Evolutionary conservation across 345 rosid species (phyloP).

Genomic region (Clarkia xantiana): DNA sequence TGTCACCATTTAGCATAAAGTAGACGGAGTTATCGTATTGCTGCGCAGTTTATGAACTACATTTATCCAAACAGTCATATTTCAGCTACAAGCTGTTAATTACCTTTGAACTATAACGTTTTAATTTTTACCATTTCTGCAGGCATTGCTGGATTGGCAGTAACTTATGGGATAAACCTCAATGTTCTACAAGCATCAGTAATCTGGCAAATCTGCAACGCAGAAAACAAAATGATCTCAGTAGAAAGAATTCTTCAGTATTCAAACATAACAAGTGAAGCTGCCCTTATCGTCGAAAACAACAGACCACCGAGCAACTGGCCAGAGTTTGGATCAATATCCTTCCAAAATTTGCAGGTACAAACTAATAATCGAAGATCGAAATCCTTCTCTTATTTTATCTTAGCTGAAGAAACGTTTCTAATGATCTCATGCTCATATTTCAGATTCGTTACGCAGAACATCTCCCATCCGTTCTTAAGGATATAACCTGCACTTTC

Average conservation of each 20-base stretch:
- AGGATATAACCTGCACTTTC: conserved; percentile 60
- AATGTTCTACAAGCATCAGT: conserved; percentile 76
- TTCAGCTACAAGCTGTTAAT: too few species aligned
- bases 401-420: too few species aligned
- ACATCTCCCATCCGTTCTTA: conserved; percentile 76
- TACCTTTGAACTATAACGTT: too few species aligned
- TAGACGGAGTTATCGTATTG: too few species aligned
- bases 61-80: too few species aligned
- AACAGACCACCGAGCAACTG: conserved; percentile 54
- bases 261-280: conserved; percentile 60
- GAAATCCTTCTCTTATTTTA: too few species aligned
- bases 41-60: too few species aligned
- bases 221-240: conserved; percentile 86
- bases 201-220: conserved; percentile 83
- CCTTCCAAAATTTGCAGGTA: conserved; percentile 68
- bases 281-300: conserved; percentile 51
- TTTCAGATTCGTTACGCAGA: conserved; percentile 81
- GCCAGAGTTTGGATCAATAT: conserved; percentile 70
- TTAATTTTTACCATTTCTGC: conserved; percentile 11
- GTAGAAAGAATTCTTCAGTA: conserved; percentile 87
- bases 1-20: too few species aligned
- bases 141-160: conserved; percentile 93
- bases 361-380: background rate
- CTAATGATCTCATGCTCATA: background rate
- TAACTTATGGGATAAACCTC: conserved; percentile 78